Evolutionary conservation across 2,329 filamentous ascomycete species (phyloP).

Genomic region (Tolypocladium nubicola): DNA sequence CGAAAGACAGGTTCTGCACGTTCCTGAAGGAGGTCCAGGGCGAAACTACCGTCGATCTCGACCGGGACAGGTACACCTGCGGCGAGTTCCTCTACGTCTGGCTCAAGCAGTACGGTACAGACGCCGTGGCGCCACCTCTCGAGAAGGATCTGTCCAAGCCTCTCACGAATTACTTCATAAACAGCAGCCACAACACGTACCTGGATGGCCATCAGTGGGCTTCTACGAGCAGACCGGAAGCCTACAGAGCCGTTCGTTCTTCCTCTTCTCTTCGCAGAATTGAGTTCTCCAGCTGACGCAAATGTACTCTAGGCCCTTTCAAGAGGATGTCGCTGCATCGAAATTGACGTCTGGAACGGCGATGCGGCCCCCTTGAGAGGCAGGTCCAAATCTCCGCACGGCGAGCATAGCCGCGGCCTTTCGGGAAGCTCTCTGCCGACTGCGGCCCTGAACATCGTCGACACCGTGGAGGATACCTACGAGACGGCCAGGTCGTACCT

Average conservation of each 20-base stretch:
- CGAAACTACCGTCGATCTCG: slow-evolving; percentile 23
- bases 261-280: neutral
- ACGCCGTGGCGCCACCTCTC: slow-evolving; percentile 32
- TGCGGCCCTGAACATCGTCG: slow-evolving; percentile 29
- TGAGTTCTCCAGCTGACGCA: neutral
- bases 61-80: slow-evolving; percentile 31
- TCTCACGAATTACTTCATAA: slow-evolving; percentile 86
- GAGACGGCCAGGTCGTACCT: slow-evolving; percentile 16
- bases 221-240: slow-evolving; percentile 64
- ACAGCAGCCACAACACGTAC: slow-evolving; percentile 92
- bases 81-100: slow-evolving; percentile 41
- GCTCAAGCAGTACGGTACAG: slow-evolving; percentile 30
- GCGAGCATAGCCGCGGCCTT: slow-evolving; percentile 34
- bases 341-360: slow-evolving; percentile 93
- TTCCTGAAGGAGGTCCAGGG: slow-evolving; percentile 43
- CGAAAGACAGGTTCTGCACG: slow-evolving; percentile 26
- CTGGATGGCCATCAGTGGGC: slow-evolving; percentile 77
- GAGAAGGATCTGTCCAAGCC: slow-evolving; percentile 53
- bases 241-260: slow-evolving; percentile 62
- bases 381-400: slow-evolving; percentile 26
- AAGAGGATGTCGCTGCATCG: slow-evolving; percentile 77
- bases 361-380: slow-evolving; percentile 27
- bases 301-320: slow-evolving; percentile 47
- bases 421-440: slow-evolving; percentile 37
- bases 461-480: slow-evolving; percentile 19